phyloP scores from a whole-genome alignment of 345 rosid species.

The Eucalyptus erythrocorys region DNA sequence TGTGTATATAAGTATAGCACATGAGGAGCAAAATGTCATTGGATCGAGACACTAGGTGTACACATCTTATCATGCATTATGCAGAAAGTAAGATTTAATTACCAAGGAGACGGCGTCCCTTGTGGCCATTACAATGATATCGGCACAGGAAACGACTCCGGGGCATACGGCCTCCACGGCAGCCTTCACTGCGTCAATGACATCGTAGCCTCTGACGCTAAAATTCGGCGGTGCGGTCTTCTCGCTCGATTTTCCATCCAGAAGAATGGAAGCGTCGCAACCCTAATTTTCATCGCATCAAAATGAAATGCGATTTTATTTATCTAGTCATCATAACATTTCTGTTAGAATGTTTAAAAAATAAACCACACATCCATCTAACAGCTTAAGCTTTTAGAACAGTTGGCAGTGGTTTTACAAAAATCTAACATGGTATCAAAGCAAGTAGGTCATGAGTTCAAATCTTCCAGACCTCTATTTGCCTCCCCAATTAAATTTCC shows the following conservation, averaged over 20 bases:
- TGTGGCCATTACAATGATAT: conserved; percentile 41
- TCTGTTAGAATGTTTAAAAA: no score
- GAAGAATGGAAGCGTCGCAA: conserved; percentile 33
- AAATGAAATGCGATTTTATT: background rate
- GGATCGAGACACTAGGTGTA: background rate
- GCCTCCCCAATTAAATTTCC: no score
- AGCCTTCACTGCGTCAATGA: conserved; percentile 21
- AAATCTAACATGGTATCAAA: no score
- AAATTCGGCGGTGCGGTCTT: conserved; percentile 23
- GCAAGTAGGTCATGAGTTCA: no score
- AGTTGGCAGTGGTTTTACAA: no score
- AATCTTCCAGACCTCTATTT: no score
- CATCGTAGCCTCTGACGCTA: conserved; percentile 18
- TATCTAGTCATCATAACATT: background rate
- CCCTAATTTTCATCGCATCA: conserved; percentile 3
- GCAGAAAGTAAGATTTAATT: background rate
- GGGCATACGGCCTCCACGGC: conserved; percentile 30
- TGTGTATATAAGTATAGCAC: background rate
- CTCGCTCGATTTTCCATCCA: conserved; percentile 13
- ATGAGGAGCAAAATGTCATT: background rate
- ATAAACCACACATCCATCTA: no score
- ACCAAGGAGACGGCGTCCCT: conserved; percentile 46
- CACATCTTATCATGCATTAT: background rate
- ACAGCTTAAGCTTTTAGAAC: no score
- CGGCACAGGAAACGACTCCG: conserved; percentile 53